Conservation (phyloP, 805 yeast genomes). For the Saturnispora sanitii region DNA sequence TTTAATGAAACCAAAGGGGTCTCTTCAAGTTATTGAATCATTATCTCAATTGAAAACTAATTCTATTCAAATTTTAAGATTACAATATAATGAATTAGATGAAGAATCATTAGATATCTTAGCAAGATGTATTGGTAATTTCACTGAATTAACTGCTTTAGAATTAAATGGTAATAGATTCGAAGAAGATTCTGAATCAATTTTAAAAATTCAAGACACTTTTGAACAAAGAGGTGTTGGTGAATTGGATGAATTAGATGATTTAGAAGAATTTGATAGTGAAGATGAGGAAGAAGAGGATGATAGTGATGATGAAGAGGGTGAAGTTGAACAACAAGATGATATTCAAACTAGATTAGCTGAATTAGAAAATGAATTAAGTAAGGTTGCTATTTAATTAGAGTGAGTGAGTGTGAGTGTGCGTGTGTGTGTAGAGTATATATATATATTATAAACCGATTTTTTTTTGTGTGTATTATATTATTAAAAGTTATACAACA, state of each 20-base stretch:
- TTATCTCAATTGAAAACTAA: constrained; percentile 30
- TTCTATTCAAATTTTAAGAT: constrained; percentile 38
- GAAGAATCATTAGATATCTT: constrained; percentile 52
- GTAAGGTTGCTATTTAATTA: constrained; percentile 2
- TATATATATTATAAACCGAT: too few species aligned
- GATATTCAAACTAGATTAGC: constrained; percentile 27
- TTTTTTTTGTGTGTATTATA: too few species aligned
- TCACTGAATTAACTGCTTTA: constrained; percentile 52
- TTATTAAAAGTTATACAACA: too few species aligned
- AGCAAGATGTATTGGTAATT: constrained; percentile 39
- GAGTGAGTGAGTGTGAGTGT: neutral
- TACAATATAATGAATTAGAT: constrained; percentile 86
- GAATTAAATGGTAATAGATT: constrained; percentile 93
- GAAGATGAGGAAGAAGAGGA: constrained; percentile 60
- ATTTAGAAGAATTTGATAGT: constrained; percentile 74
- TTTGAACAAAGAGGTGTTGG: constrained; percentile 71
- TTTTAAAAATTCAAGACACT: constrained; percentile 49
- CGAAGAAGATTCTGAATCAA: constrained; percentile 71
- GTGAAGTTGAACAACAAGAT: constrained; percentile 34
- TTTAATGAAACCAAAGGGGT: constrained; percentile 72
- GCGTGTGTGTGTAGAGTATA: too few species aligned
- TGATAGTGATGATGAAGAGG: constrained; percentile 41
- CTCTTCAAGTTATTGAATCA: constrained; percentile 32
- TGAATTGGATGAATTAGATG: constrained; percentile 87
- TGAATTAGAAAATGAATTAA: constrained; percentile 45